Percentiles rank a stretch among this genome's conserved stretches.
These are phyloP conservation scores for Boletus subcaerulescens DNA, from an alignment of 768 basidiomycete species.

Conservation along the genomic window DNA sequence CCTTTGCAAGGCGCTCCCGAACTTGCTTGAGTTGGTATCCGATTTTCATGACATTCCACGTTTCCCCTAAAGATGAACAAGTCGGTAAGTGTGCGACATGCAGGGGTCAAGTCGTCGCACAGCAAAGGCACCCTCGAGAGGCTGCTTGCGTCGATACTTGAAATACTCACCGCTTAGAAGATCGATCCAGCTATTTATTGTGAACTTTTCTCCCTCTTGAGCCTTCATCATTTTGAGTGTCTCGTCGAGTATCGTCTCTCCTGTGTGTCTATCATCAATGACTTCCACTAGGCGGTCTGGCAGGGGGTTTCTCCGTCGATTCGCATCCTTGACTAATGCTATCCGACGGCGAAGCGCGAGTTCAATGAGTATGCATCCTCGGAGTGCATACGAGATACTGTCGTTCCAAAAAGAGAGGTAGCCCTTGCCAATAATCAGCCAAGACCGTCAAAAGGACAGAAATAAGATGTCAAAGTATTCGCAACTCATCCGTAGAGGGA, in stretches of 20 bases:
- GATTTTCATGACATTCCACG: slow-evolving; percentile 99
- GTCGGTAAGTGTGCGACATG: not conserved
- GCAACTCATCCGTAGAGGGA: slow-evolving; percentile 2
- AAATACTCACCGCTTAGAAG: slow-evolving; percentile 71
- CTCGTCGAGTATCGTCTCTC: slow-evolving; percentile 95
- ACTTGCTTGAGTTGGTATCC: slow-evolving; percentile 99
- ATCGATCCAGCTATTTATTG: slow-evolving; percentile 92
- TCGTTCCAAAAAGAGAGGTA: slow-evolving; percentile 99
- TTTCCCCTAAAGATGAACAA: slow-evolving; percentile 67
- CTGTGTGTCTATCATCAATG: slow-evolving; percentile 87
- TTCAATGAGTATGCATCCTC: slow-evolving; percentile 98
- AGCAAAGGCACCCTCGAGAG: not conserved
- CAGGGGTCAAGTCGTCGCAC: not conserved
- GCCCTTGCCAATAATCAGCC: slow-evolving; percentile 46
- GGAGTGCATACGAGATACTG: slow-evolving; percentile 97
- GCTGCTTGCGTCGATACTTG: not conserved
- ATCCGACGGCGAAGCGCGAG: slow-evolving; percentile 94
- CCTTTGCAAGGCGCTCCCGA: slow-evolving; percentile 94
- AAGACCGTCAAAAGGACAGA: not conserved
- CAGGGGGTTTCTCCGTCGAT: slow-evolving; percentile 65
- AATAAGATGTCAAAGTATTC: slow-evolving; percentile 18
- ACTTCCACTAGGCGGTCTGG: slow-evolving; percentile 88
- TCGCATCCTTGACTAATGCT: slow-evolving; percentile 83
- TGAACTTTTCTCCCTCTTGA: slow-evolving; percentile 52
- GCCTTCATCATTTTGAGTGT: slow-evolving; percentile 93